phyloP scores from a whole-genome alignment of 495 filamentous ascomycete species.

The Staphylotrichum tortipilum region DNA sequence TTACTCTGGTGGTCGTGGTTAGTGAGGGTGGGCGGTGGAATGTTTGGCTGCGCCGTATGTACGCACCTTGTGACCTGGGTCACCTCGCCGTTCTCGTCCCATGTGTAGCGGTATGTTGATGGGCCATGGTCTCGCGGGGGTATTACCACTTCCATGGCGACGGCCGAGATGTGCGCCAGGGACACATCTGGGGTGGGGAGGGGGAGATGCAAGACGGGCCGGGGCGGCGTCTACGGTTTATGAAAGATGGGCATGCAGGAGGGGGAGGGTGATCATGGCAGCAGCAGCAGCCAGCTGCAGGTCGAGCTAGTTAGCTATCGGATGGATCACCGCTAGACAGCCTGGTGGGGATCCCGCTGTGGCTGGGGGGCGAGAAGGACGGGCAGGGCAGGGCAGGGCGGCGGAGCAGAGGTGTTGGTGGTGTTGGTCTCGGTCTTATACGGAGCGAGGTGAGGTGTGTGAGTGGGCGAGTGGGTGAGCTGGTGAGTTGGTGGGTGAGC shows the following conservation, averaged over 20 bases:
- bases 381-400: neutral
- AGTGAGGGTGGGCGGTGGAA: neutral
- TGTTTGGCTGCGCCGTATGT: neutral
- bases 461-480: too few relatives aligned
- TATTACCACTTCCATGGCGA: constrained; percentile 28
- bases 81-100: constrained; percentile 29
- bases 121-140: constrained; percentile 25
- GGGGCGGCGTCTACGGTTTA: neutral
- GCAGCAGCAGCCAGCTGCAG: too few relatives aligned
- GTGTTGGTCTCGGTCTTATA: constrained; percentile 8
- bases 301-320: too few relatives aligned
- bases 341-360: constrained; percentile 1
- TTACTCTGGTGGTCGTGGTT: constrained; percentile 7
- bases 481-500: neutral
- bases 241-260: neutral
- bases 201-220: neutral
- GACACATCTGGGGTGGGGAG: constrained; percentile 13
- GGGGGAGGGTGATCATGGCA: neutral
- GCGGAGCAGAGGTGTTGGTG: too few relatives aligned
- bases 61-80: constrained; percentile 21
- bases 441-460: too few relatives aligned
- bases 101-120: constrained; percentile 23
- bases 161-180: constrained; percentile 2
- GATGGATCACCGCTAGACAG: too few relatives aligned
- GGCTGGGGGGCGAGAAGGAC: constrained; percentile 9